Evolutionary conservation across 2,329 filamentous ascomycete genomes (phyloP).

Genomic region (Fusarium domesticum): DNA sequence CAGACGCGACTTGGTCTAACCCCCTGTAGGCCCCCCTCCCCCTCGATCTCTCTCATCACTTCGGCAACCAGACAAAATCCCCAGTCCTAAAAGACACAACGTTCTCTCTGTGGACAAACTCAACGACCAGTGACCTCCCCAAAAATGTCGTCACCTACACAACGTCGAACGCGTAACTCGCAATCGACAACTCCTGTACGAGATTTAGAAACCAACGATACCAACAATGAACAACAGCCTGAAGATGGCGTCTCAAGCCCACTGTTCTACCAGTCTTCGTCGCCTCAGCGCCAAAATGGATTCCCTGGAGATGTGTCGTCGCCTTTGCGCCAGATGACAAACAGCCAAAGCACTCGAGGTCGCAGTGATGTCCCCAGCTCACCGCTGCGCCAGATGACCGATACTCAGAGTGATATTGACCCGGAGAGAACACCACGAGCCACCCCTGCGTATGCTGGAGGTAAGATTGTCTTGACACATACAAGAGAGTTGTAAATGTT

Average conservation of each 20-base stretch:
- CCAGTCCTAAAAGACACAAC: constrained; percentile 14
- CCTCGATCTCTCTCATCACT: constrained; percentile 24
- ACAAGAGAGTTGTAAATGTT: constrained; percentile 1
- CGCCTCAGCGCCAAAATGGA: constrained; percentile 32
- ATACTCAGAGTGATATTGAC: constrained; percentile 51
- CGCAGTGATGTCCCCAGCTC: constrained; percentile 51
- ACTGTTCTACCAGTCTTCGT: constrained; percentile 65
- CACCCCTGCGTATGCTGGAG: constrained; percentile 57
- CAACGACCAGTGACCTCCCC: constrained; percentile 8
- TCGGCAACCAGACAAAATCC: constrained; percentile 26
- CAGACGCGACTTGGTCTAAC: constrained; percentile 23
- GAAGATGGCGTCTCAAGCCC: constrained; percentile 71
- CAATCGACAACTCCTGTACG: constrained; percentile 46
- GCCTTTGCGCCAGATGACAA: constrained; percentile 55
- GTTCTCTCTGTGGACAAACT: constrained; percentile 4
- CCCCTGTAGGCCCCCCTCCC: constrained; percentile 27
- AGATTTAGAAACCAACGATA: constrained; percentile 37
- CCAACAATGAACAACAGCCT: constrained; percentile 43
- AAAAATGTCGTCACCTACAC: constrained; percentile 43
- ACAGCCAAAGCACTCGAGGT: constrained; percentile 50
- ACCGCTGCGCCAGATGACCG: constrained; percentile 57
- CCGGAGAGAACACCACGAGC: constrained; percentile 70
- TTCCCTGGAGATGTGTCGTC: constrained; percentile 46
- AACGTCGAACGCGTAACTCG: constrained; percentile 51
- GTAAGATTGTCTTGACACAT: constrained; percentile 41